Conservation (phyloP, 2,329 filamentous ascomycete species). For the Clonostachys chloroleuca region DNA sequence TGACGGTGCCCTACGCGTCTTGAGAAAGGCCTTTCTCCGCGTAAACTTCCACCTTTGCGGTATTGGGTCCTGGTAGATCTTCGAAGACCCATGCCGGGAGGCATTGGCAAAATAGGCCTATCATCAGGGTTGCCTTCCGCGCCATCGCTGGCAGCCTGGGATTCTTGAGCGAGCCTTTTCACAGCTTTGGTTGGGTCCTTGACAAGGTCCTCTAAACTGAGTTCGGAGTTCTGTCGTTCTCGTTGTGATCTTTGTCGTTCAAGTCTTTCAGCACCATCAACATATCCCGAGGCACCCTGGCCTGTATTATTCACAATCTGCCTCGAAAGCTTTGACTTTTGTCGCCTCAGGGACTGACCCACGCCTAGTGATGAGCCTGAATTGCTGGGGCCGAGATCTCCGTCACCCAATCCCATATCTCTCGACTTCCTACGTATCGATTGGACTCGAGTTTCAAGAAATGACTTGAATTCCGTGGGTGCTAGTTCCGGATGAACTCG, state of each 20-base stretch:
- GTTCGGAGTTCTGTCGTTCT: constrained; percentile 48
- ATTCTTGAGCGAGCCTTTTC: constrained; percentile 60
- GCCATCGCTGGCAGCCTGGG: constrained; percentile 36
- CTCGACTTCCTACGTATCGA: constrained; percentile 82
- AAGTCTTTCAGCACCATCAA: constrained; percentile 78
- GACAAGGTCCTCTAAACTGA: constrained; percentile 78
- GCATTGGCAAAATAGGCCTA: constrained; percentile 78
- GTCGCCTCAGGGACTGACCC: constrained; percentile 64
- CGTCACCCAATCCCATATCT: constrained; percentile 45
- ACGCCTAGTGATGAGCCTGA: constrained; percentile 35
- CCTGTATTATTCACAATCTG: constrained; percentile 75
- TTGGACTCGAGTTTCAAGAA: constrained; percentile 88
- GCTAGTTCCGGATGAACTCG: constrained; percentile 91
- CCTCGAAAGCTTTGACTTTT: constrained; percentile 92
- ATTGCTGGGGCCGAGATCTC: constrained; percentile 43
- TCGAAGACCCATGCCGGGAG: constrained; percentile 74
- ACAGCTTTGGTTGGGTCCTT: constrained; percentile 72
- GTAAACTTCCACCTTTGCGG: constrained; percentile 76
- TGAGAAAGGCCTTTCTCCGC: constrained; percentile 71
- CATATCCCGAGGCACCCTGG: constrained; percentile 57
- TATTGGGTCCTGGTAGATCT: constrained; percentile 92
- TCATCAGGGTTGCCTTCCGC: constrained; percentile 55
- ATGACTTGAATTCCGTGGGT: constrained; percentile 94
- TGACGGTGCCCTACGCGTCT: constrained; percentile 63
- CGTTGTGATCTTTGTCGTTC: constrained; percentile 67